Base-by-base conservation (phyloP, 371 early-diverging fungal species). In the Mortierella sp. region DNA sequence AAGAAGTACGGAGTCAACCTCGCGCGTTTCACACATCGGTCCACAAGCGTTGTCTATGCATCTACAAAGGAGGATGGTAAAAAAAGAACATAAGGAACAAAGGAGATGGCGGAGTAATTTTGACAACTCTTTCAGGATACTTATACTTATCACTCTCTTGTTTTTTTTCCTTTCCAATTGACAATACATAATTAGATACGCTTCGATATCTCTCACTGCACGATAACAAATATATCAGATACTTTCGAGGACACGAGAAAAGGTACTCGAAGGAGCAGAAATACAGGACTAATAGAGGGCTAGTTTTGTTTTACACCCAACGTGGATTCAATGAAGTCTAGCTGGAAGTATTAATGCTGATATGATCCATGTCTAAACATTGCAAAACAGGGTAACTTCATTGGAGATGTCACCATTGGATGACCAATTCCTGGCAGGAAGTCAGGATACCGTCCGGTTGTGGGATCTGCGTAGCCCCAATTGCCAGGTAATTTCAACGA, bases 21-120 rank as follows among this genome's bases (percentile, higher is more conserved):
- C 38, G 97, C 96, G 3, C 91, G 95, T 31, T 98, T 98, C 81
- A 97, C 97, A 0, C 96, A 96, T 87, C 91, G 92, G 57, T 79
- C 89, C 14, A 95, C 92, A 34, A 94, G 91, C 71, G 92, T 98
- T 47, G 89, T 98, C 42, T 94, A 98, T 88, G 95, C 97, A 38
- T 97, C 98, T 0, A 98, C 98, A 52, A 98, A 98, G 85, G 95
- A 95, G 82, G 96, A 98, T 89, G 95, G 96, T 95, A 92, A 70
- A 57, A 75, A 38, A 16, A 26, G 65, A n/a, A n/a, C n/a, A 34
- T 5, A n/a, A 65, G 28, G 74, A 47, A 34, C 34, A 6, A 31
- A 8, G 34, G 19, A 10, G 34, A 19, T 2, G 9, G 2, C 11
- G 14, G 34, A 34, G 5, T 38, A 21, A 7, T 0, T 6, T 19